Percentiles rank a stretch among this genome's conserved stretches.
phyloP scores from a whole-genome alignment of 2,329 filamentous ascomycete species.

The Venturia asperata region DNA sequence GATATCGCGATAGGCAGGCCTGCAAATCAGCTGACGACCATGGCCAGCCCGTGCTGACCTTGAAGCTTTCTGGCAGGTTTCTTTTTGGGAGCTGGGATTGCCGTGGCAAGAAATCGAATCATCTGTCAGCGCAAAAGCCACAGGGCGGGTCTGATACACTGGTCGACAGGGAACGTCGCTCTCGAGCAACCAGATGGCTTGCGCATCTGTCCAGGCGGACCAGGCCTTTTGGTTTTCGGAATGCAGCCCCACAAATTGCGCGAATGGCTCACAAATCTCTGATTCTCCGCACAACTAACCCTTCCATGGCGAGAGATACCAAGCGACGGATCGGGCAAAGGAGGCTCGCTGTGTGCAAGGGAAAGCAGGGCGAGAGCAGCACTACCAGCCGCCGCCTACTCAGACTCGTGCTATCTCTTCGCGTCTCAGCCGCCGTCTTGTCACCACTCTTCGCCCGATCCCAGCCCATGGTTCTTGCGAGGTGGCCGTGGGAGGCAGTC shows the following conservation, averaged over 20 bases:
- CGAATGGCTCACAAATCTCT: slow-evolving; percentile 3
- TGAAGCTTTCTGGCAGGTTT: background rate
- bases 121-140: slow-evolving; percentile 13
- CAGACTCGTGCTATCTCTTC: slow-evolving; percentile 14
- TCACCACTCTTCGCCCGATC: slow-evolving; percentile 10
- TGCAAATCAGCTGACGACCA: slow-evolving; percentile 3
- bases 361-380: slow-evolving; percentile 1
- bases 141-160: slow-evolving; percentile 18
- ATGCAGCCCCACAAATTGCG: slow-evolving; percentile 6
- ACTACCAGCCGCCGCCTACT: slow-evolving; percentile 7
- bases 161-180: slow-evolving; percentile 3
- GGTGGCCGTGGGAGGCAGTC: background rate
- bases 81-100: slow-evolving; percentile 15
- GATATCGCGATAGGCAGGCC: slow-evolving; percentile 15
- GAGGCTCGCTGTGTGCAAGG: slow-evolving; percentile 8
- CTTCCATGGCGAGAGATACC: background rate
- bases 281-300: slow-evolving; percentile 8
- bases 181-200: slow-evolving; percentile 8
- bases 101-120: slow-evolving; percentile 13
- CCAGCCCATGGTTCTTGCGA: slow-evolving; percentile 12
- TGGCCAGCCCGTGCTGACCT: slow-evolving; percentile 5
- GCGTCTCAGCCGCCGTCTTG: slow-evolving; percentile 14
- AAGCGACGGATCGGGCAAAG: slow-evolving; percentile 12
- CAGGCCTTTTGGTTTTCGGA: slow-evolving; percentile 12
- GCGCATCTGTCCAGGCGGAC: slow-evolving; percentile 6